phyloP scores from a whole-genome alignment of 495 filamentous ascomycete species.

The Lasiosphaeriaceae sp. region DNA sequence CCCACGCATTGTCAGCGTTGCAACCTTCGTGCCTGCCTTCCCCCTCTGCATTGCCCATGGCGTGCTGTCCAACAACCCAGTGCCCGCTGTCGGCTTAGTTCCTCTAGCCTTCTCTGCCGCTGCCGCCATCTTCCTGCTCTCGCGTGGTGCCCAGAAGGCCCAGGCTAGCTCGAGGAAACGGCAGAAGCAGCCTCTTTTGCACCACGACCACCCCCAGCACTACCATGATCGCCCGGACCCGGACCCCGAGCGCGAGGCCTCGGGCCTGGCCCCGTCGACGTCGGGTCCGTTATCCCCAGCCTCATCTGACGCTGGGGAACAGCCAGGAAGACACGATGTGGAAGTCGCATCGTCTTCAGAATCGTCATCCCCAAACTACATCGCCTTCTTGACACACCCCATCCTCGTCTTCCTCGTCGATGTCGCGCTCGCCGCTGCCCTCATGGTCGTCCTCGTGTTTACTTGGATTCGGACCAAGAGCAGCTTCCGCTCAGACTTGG shows the following conservation, averaged over 20 bases:
- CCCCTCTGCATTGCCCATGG: constrained; percentile 41
- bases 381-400: constrained; percentile 21
- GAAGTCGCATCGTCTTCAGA: constrained; percentile 6
- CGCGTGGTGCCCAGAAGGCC: neutral
- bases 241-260: too few species aligned
- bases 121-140: constrained; percentile 24
- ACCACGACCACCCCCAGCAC: neutral
- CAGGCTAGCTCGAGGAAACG: too few species aligned
- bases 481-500: constrained; percentile 21
- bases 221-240: neutral
- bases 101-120: constrained; percentile 36
- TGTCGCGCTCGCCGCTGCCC: constrained; percentile 26
- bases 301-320: neutral
- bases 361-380: neutral
- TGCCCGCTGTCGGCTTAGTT: constrained; percentile 39
- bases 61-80: constrained; percentile 29
- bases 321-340: constrained; percentile 13
- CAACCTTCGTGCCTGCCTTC: constrained; percentile 53
- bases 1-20: constrained; percentile 39
- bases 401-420: constrained; percentile 39
- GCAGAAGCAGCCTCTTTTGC: neutral
- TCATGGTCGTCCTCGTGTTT: constrained; percentile 37
- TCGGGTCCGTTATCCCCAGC: too few species aligned
- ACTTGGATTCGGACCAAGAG: constrained; percentile 30
- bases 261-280: neutral